Percentiles rank a stretch among this genome's conserved stretches.
Evolutionary conservation across 352 stramenopile species (phyloP).

Genomic region (Pythium volutum): DNA sequence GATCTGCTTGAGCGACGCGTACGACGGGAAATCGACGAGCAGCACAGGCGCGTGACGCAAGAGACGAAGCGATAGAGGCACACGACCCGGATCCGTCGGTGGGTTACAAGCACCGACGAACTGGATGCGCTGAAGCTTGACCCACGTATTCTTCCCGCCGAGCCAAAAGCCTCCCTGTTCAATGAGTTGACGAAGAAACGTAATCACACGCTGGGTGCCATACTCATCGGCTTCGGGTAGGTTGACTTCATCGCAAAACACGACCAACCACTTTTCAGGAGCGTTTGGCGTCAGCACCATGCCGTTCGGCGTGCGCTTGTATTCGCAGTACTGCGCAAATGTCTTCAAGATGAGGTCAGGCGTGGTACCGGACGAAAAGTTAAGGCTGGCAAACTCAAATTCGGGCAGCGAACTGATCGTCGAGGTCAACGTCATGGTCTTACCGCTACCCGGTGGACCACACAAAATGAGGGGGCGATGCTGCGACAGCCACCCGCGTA

Average conservation of each 20-base stretch:
- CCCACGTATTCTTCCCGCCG: slow-evolving; percentile 88
- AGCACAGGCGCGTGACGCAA: slow-evolving; percentile 98
- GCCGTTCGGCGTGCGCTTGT: slow-evolving; percentile 96
- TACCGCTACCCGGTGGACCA: slow-evolving; percentile 97
- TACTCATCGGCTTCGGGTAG: slow-evolving; percentile 98
- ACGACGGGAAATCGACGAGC: slow-evolving; percentile 98
- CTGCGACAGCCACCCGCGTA: slow-evolving; percentile 96
- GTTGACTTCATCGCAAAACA: slow-evolving; percentile 99
- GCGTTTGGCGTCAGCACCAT: slow-evolving; percentile 94
- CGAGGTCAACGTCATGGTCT: slow-evolving; percentile 99
- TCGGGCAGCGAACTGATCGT: slow-evolving; percentile 97
- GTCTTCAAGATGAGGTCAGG: slow-evolving; percentile 98
- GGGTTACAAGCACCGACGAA: slow-evolving; percentile 99
- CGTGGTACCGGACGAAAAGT: slow-evolving; percentile 98
- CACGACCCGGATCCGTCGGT: slow-evolving; percentile 97
- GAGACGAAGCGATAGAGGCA: slow-evolving; percentile 96
- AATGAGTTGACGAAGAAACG: slow-evolving; percentile 98
- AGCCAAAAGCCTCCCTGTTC: slow-evolving; percentile 95
- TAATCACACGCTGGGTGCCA: slow-evolving; percentile 99
- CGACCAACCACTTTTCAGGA: slow-evolving; percentile 97
- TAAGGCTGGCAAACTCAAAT: slow-evolving; percentile 98
- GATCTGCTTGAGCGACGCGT: slow-evolving; percentile 96
- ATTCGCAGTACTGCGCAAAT: slow-evolving; percentile 99
- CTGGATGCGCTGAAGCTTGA: slow-evolving; percentile 91
- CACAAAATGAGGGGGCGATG: slow-evolving; percentile 97